Evolutionary conservation across 805 yeast species (phyloP).

Genomic region (Nakazawaea anatomiae): DNA sequence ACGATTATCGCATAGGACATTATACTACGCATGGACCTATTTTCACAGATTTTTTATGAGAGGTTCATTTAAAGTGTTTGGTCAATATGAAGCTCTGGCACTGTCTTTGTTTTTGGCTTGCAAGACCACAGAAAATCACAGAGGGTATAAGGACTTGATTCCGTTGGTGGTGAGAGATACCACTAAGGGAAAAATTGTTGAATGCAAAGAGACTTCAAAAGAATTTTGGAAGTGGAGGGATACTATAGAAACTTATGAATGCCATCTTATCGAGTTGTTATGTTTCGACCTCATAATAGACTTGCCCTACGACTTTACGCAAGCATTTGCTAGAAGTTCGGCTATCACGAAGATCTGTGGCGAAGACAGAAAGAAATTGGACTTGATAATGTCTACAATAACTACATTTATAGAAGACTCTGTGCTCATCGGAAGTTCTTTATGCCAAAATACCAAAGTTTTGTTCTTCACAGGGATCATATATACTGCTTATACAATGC

Average conservation of each 20-base stretch:
- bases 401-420: conserved; percentile 6
- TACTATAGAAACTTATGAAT: conserved; percentile 38
- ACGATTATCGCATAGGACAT: conserved; percentile 40
- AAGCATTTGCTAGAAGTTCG: conserved; percentile 1
- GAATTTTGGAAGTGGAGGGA: conserved; percentile 50
- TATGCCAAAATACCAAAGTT: background rate
- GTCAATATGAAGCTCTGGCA: conserved; percentile 46
- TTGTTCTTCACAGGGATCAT: background rate
- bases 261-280: conserved; percentile 33
- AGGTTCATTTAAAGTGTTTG: conserved; percentile 32
- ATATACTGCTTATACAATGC: background rate
- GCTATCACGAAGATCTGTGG: background rate
- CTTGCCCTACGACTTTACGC: conserved; percentile 28
- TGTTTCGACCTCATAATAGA: conserved; percentile 42
- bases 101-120: conserved; percentile 46
- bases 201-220: conserved; percentile 37
- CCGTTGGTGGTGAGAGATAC: conserved; percentile 44
- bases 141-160: conserved; percentile 42
- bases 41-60: conserved; percentile 50
- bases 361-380: conserved; percentile 3
- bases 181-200: conserved; percentile 30
- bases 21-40: conserved; percentile 40
- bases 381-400: conserved; percentile 4
- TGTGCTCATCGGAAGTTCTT: background rate
- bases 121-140: conserved; percentile 46